Base-by-base conservation (phyloP, 2,329 filamentous ascomycete genomes). In the Neophaeococcomyces mojaviensis region DNA sequence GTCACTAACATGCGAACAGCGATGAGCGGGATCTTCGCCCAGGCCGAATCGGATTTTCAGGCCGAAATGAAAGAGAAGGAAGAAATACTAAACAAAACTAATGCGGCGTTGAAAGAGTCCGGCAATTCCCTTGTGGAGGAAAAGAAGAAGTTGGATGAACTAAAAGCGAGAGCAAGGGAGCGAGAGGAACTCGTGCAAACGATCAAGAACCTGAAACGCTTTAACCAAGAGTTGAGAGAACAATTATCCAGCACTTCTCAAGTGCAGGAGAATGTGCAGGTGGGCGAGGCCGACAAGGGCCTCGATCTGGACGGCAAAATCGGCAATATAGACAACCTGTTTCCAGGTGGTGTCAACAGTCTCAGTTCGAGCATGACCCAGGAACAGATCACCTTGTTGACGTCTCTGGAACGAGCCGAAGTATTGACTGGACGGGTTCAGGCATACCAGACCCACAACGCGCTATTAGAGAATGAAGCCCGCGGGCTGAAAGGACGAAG, bases 31-130 rank as follows among this genome's bases (percentile, higher is more conserved):
- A 81, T 94, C 39, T 74, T 98, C 18, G 81, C 79, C 35, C 82
- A 88, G 55, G 86, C 88, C 4, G 81, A 88, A 40, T 76, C 81
- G 35, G 81, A 87, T 36, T 90, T 96, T 61, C 83, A 86, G 46
- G 73, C 80, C 39, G 86, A 90, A 62, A 79, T 95, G 52, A 84
- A 83, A 56, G 74, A 83, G 36, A 95, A 95, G 62, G 89, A 96
- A 67, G 76, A 83, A 40, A 77, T 82, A 24, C 83, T 97, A 44
- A 88, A 96, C 60, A 75, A 81, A 13, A 80, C 94, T 30, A 90
- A 96, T 64, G 72, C 78, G 34, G 82, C 84, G 20, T 82, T 98
- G 42, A 84, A 88, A 39, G 83, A 86, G 47, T 82, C 87, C 1
- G 92, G 88, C 1, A 77, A 82, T 16, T 79, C 86, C 50, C 78